Percentiles rank a stretch among this genome's conserved stretches.
Evolutionary conservation across 2,329 filamentous ascomycete genomes (phyloP).

Genomic region (Thelonectria blattea): DNA sequence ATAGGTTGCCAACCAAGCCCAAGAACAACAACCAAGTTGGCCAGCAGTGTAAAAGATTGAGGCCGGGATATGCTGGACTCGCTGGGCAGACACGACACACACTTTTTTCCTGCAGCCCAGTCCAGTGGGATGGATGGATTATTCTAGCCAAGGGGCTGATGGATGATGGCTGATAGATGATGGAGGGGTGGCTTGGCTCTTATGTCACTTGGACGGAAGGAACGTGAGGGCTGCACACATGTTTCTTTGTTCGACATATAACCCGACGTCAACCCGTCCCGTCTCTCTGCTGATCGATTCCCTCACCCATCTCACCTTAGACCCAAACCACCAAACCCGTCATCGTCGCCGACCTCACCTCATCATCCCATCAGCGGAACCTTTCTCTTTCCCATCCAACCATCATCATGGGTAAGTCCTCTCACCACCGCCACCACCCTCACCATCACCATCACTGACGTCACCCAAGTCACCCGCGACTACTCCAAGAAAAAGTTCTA

Average conservation of each 20-base stretch:
- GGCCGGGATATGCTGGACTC: constrained; percentile 6
- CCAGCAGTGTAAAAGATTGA: background rate
- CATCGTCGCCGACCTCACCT: constrained; percentile 1
- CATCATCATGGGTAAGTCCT: constrained; percentile 35
- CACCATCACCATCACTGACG: constrained; percentile 32
- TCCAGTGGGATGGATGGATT: background rate
- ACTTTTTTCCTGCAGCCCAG: background rate
- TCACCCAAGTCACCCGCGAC: constrained; percentile 38
- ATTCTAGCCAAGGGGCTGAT: background rate
- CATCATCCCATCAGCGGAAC: background rate
- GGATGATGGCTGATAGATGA: background rate
- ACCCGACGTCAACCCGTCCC: constrained; percentile 18
- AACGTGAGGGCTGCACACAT: constrained; percentile 1
- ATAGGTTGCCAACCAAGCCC: background rate
- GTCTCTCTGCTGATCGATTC: background rate
- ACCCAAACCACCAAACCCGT: constrained; percentile 25
- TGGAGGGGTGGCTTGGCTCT: background rate
- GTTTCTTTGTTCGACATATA: constrained; percentile 28
- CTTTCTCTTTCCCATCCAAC: background rate
- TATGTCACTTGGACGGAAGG: too few species aligned
- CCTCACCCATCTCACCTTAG: constrained; percentile 9
- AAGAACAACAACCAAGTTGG: too few species aligned
- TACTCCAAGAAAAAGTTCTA: constrained; percentile 52
- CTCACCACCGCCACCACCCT: constrained; percentile 6
- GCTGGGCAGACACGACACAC: constrained; percentile 4